Evolutionary conservation across 2,329 filamentous ascomycete species (phyloP).

Genomic region (Capronia coronata): DNA sequence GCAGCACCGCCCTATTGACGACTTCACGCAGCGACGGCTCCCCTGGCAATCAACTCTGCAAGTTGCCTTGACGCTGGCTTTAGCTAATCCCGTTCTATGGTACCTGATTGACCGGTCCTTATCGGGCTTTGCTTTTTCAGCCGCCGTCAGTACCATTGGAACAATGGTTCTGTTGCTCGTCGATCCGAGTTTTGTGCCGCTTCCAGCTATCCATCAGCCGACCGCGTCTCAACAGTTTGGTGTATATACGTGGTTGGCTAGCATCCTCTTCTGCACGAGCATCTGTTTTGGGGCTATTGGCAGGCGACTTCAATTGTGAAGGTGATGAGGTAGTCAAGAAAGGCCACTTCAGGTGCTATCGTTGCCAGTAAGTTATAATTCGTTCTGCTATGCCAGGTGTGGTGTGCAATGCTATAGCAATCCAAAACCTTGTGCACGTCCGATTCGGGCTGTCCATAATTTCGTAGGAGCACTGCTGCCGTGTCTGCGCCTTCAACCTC

Average conservation of each 20-base stretch:
- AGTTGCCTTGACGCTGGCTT: conserved; percentile 76
- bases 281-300: conserved; percentile 97
- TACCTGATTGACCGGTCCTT: conserved; percentile 89
- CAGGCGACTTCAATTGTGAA: conserved; percentile 51
- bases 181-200: conserved; percentile 70
- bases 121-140: conserved; percentile 73
- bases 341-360: conserved; percentile 31
- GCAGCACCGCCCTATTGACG: conserved; percentile 17
- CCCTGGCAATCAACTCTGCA: conserved; percentile 95
- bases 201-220: conserved; percentile 46
- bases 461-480: conserved; percentile 32
- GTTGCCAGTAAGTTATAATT: no score
- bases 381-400: conserved; percentile 42
- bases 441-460: conserved; percentile 14
- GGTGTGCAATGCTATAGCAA: conserved; percentile 42
- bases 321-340: not conserved
- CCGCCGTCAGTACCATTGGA: conserved; percentile 65
- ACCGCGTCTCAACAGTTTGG: conserved; percentile 45
- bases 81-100: conserved; percentile 91
- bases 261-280: conserved; percentile 88
- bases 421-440: conserved; percentile 40
- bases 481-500: conserved; percentile 44
- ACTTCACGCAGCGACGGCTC: conserved; percentile 61
- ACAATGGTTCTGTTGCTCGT: conserved; percentile 67
- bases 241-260: conserved; percentile 80